Percentiles rank a stretch among this genome's conserved stretches.
phyloP scores from a whole-genome alignment of 1,284 basidiomycete genomes.

The Takashimella tepidaria region DNA sequence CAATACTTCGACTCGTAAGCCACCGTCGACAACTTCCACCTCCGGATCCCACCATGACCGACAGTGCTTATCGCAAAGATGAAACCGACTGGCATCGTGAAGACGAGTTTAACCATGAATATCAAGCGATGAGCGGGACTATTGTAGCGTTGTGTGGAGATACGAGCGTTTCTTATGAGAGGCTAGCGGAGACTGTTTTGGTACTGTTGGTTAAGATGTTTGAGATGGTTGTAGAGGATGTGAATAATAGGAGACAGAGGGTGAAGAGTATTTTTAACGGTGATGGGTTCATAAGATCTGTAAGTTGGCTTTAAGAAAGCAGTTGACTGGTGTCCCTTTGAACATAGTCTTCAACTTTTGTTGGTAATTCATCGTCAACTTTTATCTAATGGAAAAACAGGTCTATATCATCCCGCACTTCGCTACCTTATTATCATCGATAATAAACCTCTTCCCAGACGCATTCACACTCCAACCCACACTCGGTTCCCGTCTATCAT shows the following conservation, averaged over 20 bases:
- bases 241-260: background rate
- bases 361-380: no score
- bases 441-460: background rate
- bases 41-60: conserved; percentile 5
- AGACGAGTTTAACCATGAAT: background rate
- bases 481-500: background rate
- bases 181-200: background rate
- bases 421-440: background rate
- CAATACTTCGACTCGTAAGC: conserved; percentile 30
- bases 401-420: background rate
- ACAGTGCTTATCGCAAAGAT: background rate
- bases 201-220: background rate
- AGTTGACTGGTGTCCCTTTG: no score
- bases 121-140: background rate
- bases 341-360: no score
- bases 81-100: background rate
- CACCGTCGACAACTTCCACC: conserved; percentile 2
- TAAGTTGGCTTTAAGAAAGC: no score
- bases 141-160: background rate
- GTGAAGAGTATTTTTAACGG: background rate
- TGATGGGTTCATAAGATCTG: background rate
- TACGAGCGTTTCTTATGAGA: background rate
- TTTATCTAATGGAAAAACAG: background rate
- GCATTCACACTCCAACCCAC: background rate
- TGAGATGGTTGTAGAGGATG: background rate